phyloP scores from a whole-genome alignment of 257 asterid genomes.

The Solanum raphanifolium region DNA sequence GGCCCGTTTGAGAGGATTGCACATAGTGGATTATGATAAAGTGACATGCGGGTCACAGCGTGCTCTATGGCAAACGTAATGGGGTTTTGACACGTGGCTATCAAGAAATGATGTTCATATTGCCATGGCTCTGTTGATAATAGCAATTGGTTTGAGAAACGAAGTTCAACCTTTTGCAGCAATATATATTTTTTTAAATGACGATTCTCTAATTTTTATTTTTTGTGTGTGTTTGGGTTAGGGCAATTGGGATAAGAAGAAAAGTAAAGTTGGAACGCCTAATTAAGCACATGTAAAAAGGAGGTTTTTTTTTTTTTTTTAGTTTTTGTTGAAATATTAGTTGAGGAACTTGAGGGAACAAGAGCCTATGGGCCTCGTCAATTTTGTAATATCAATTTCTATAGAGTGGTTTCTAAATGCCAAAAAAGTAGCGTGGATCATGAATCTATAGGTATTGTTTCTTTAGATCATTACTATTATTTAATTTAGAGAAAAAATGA shows the following conservation, averaged over 20 bases:
- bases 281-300: neutral
- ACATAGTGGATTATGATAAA: neutral
- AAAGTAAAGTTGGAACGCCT: neutral
- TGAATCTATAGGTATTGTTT: neutral
- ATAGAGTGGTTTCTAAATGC: neutral
- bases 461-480: neutral
- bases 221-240: neutral
- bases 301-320: neutral
- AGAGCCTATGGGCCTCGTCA: neutral
- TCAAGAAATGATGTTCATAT: neutral
- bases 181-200: neutral
- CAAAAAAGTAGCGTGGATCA: neutral
- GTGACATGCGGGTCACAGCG: neutral
- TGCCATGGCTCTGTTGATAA: neutral
- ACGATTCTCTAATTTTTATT: neutral
- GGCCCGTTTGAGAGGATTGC: neutral
- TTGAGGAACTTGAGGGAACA: neutral
- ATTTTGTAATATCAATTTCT: neutral
- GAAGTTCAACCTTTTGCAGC: neutral
- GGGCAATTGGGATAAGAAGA: neutral
- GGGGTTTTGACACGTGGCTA: constrained; percentile 6
- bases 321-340: neutral
- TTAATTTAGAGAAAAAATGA: neutral
- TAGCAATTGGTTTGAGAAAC: neutral
- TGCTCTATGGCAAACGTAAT: neutral